These are phyloP conservation scores for Amylostereum chailletii DNA, from an alignment of 1,284 basidiomycete genomes.

Conservation along the genomic window DNA sequence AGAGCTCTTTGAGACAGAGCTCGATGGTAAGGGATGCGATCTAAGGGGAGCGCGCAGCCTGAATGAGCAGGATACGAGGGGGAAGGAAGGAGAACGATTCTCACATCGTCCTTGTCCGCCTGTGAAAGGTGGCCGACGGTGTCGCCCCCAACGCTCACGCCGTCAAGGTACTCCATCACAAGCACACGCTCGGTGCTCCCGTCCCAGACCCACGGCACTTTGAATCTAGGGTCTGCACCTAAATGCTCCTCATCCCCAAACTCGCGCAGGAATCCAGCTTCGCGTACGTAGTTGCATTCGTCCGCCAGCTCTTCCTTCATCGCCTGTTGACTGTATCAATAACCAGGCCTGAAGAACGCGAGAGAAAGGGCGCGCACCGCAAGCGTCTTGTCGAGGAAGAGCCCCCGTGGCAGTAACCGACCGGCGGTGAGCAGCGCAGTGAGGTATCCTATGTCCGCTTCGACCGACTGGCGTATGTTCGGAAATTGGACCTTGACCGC, in stretches of 20 bases:
- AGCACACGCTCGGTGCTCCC: slow-evolving; percentile 78
- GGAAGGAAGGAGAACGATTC: slow-evolving; percentile 14
- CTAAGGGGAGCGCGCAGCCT: slow-evolving; percentile 28
- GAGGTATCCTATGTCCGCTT: slow-evolving; percentile 83
- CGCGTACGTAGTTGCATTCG: slow-evolving; percentile 90
- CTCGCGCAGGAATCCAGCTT: slow-evolving; percentile 65
- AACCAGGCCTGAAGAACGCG: not conserved
- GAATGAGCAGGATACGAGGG: not conserved
- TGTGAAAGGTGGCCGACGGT: slow-evolving; percentile 46
- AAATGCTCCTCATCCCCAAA: slow-evolving; percentile 53
- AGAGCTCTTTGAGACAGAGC: slow-evolving; percentile 86
- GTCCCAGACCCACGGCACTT: slow-evolving; percentile 82
- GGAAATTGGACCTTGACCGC: slow-evolving; percentile 98
- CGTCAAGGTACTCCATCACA: slow-evolving; percentile 84
- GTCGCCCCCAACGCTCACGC: slow-evolving; percentile 72
- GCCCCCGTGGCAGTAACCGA: slow-evolving; percentile 73
- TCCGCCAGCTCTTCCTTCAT: slow-evolving; percentile 90
- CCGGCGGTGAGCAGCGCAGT: slow-evolving; percentile 79
- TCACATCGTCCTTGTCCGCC: slow-evolving; percentile 68
- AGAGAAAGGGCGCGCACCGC: slow-evolving; percentile 30
- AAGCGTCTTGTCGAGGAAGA: slow-evolving; percentile 87
- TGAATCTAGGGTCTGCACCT: slow-evolving; percentile 60
- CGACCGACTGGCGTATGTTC: slow-evolving; percentile 81
- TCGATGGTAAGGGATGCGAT: slow-evolving; percentile 81
- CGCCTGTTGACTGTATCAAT: slow-evolving; percentile 35